Percentiles rank a stretch among this genome's conserved stretches.
phyloP scores from a whole-genome alignment of 495 filamentous ascomycete species.

The Usnea hakonensis region DNA sequence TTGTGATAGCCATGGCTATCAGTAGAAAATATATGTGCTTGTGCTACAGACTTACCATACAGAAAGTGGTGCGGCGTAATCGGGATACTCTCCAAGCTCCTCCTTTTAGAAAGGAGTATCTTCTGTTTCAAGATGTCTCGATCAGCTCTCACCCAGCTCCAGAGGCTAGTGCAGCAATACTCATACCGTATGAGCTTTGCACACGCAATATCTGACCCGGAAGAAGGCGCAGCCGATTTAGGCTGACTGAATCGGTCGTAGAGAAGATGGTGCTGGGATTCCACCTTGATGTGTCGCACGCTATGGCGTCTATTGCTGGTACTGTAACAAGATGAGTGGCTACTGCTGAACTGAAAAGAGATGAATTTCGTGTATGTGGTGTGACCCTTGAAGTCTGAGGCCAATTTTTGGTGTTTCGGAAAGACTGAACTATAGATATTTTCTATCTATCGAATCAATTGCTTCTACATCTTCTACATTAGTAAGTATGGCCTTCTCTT shows the following conservation, averaged over 20 bases:
- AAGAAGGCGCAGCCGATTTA: neutral
- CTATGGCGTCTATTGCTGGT: slow-evolving; percentile 4
- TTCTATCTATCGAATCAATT: no score
- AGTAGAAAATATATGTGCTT: neutral
- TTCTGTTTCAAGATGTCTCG: neutral
- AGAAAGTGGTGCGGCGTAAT: slow-evolving; percentile 40
- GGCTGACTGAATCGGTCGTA: neutral
- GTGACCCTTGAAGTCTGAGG: no score
- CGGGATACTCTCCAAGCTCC: slow-evolving; percentile 82
- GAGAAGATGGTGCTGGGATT: slow-evolving; percentile 2
- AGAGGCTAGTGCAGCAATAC: neutral
- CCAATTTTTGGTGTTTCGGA: no score
- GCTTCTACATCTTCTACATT: no score
- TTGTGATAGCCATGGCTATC: neutral
- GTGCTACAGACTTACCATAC: slow-evolving; percentile 2
- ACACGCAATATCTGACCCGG: slow-evolving; percentile 5
- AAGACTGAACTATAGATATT: no score
- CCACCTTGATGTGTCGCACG: neutral
- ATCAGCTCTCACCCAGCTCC: neutral
- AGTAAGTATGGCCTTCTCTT: no score
- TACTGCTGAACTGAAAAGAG: no score
- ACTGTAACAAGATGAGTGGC: no score
- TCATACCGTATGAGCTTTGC: slow-evolving; percentile 2
- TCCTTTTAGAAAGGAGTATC: slow-evolving; percentile 90
- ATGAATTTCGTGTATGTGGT: no score